phyloP scores from a whole-genome alignment of 2,329 filamentous ascomycete genomes.

The Ascochyta lentis region DNA sequence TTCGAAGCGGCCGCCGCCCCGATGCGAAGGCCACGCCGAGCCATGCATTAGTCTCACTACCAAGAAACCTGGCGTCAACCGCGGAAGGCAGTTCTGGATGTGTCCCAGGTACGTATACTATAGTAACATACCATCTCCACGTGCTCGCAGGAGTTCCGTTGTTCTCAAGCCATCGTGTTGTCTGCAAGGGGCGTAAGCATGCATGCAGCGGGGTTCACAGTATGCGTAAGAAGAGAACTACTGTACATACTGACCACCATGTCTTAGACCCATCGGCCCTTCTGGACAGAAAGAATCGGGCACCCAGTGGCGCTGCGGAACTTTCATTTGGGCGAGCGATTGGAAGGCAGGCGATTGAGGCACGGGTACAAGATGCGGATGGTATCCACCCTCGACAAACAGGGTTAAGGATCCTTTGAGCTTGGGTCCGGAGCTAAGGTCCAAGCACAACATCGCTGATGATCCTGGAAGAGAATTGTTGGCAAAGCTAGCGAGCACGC shows the following conservation, averaged over 20 bases:
- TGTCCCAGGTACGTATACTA: slow-evolving; percentile 66
- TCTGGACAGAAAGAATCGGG: slow-evolving; percentile 83
- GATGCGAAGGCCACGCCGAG: slow-evolving; percentile 83
- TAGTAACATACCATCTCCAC: not conserved
- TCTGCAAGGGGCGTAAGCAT: slow-evolving; percentile 11
- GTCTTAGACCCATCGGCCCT: slow-evolving; percentile 74
- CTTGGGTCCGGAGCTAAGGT: not conserved
- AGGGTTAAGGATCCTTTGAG: not conserved
- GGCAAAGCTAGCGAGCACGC: not conserved
- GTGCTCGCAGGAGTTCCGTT: not conserved
- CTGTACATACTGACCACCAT: slow-evolving; percentile 2
- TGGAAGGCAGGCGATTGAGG: slow-evolving; percentile 55
- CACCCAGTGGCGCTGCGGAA: slow-evolving; percentile 85
- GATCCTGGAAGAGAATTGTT: not conserved
- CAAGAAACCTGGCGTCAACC: slow-evolving; percentile 88
- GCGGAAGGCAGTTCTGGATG: slow-evolving; percentile 71
- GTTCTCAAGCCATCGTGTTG: not conserved
- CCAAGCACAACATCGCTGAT: not conserved
- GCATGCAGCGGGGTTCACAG: not conserved
- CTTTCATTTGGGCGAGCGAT: slow-evolving; percentile 76
- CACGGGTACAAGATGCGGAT: slow-evolving; percentile 14
- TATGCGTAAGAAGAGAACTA: not conserved
- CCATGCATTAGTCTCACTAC: slow-evolving; percentile 83
- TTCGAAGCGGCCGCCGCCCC: slow-evolving; percentile 73
- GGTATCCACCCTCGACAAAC: not conserved